Base-by-base conservation (phyloP, 2,329 filamentous ascomycete species). In the Cladosporium oxysporum region DNA sequence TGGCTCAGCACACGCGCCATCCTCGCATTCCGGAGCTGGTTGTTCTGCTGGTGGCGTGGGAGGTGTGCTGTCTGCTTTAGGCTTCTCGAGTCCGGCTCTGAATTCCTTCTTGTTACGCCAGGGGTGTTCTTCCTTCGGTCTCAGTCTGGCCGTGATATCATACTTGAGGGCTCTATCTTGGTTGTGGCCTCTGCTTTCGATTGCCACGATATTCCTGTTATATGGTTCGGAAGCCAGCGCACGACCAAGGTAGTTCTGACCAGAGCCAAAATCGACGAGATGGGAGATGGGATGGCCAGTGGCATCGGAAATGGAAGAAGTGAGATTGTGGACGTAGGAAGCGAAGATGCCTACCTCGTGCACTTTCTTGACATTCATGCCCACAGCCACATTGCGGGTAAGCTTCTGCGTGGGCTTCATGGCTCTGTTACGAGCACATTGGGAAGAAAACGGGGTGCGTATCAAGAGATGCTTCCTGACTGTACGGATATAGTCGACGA, bases 301-400 rank as follows among this genome's bases (percentile, higher is more conserved):
- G 58, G 82, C 79, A 0, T 82, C 81, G 29, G 71, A 66, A 29
- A 89, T 84, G 1, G 86, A 80, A 1, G 81, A 75, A 3, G 86
- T 83, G 28, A 97, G 84, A 31, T 85, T 83, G 63, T 92, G 85
- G 62, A 98, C 87, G 73, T 94, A 98, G 69, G 86, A 86, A n/a
- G 94, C 91, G 74, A 98, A 97, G 74, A 95, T 88, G 67, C 88
- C 86, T 35, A 98, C 95, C 80, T 99, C 95, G 74, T 99, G 95
- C 1, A 92, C 85, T 79, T 99, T 99, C 78, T 99, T 99, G 21
- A 90, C 87, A 69, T 92, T 96, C 95, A 99, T 99, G 4, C 95
- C 95, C 16, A 96, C 86, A 0, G 91, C 87, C 18, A 97, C 86
- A 71, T 90, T 85, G 58, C 87, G 85, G 2, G 92, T 88, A 26